phyloP scores from a whole-genome alignment of 768 basidiomycete species.

The Grammothele lineata region DNA sequence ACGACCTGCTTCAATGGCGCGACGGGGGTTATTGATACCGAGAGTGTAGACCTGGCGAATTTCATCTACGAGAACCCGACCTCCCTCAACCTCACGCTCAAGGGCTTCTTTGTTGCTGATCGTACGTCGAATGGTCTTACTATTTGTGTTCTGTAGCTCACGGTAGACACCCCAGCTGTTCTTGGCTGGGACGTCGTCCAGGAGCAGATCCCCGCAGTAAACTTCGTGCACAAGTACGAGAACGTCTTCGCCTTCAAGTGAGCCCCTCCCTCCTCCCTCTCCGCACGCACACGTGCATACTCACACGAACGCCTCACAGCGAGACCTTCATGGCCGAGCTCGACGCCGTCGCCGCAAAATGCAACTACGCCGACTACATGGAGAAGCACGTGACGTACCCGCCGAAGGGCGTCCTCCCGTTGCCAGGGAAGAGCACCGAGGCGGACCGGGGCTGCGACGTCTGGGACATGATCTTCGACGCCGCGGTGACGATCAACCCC shows the following conservation, averaged over 20 bases:
- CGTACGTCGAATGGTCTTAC: conserved; percentile 38
- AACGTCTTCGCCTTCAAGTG: conserved; percentile 73
- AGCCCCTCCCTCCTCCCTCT: conserved; percentile 16
- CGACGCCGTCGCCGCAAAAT: conserved; percentile 46
- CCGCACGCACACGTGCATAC: not conserved
- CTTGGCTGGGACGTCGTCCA: conserved; percentile 50
- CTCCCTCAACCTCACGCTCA: conserved; percentile 50
- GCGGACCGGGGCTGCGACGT: conserved; percentile 55
- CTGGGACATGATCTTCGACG: conserved; percentile 63
- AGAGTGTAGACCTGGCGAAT: conserved; percentile 60
- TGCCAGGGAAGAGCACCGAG: conserved; percentile 54
- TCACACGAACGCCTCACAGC: conserved; percentile 29
- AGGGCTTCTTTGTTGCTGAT: conserved; percentile 71
- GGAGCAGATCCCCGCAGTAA: conserved; percentile 64
- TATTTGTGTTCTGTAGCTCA: not conserved
- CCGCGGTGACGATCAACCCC: conserved; percentile 59
- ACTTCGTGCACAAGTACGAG: conserved; percentile 70
- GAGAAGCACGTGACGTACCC: conserved; percentile 64
- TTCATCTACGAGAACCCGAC: conserved; percentile 60
- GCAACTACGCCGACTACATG: conserved; percentile 61
- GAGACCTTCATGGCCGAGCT: conserved; percentile 58
- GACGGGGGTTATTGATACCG: not conserved
- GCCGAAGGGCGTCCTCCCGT: conserved; percentile 54
- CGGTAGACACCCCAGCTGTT: not conserved
- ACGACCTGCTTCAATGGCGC: not conserved